Percentiles rank a stretch among this genome's conserved stretches.
These are phyloP conservation scores for Orbilia ellipsospora DNA, from an alignment of 2,329 filamentous ascomycete species.

Conservation along the genomic window DNA sequence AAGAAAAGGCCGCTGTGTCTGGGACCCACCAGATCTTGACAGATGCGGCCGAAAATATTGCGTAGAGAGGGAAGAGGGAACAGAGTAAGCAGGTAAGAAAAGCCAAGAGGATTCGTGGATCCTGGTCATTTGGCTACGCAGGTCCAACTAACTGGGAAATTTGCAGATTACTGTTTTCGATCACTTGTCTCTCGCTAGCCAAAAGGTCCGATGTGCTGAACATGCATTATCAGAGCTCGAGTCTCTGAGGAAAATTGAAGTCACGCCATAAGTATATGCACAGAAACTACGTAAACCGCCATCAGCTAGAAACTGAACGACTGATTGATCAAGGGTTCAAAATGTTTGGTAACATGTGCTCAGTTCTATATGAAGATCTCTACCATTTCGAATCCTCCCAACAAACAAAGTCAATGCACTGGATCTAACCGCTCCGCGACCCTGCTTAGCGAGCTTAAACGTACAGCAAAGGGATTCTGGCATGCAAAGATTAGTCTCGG, in stretches of 20 bases:
- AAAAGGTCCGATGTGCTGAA: background rate
- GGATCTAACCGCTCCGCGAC: background rate
- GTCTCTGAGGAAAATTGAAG: background rate
- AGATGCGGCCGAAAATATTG: no score
- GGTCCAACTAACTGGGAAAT: background rate
- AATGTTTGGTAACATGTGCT: no score
- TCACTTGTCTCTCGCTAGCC: background rate
- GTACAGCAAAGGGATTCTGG: background rate
- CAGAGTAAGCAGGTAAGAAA: no score
- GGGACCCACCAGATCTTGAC: no score
- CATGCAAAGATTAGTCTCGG: no score
- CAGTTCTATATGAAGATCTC: no score
- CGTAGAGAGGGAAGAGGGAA: no score
- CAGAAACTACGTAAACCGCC: background rate
- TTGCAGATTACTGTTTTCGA: background rate
- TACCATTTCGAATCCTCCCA: no score
- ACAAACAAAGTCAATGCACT: no score
- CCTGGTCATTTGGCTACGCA: background rate
- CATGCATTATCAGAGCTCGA: slow-evolving; percentile 9
- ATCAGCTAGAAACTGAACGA: background rate
- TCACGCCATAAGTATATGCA: slow-evolving; percentile 16
- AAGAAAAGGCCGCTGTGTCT: no score
- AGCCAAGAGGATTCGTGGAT: no score
- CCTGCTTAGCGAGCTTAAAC: background rate
- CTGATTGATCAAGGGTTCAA: no score